Base-by-base conservation (phyloP, 2,329 filamentous ascomycete genomes). In the Pseudogymnoascus sp. region DNA sequence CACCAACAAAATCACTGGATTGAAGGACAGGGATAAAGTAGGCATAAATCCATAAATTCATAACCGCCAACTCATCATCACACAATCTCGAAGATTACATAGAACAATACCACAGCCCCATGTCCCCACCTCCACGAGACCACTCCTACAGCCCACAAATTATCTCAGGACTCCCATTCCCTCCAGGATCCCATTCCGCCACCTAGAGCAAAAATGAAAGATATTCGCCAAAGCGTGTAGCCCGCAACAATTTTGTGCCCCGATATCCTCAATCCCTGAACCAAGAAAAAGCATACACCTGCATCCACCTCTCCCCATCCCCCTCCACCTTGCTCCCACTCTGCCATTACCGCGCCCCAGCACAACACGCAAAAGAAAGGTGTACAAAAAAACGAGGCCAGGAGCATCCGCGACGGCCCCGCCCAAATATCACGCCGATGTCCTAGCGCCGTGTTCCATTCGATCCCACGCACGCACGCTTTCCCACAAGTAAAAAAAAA, bases 81-180 rank as follows among this genome's bases (percentile, higher is more conserved):
- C 48, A 33, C 48, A 55, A 35, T 31, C 29, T 55, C 48, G 15
- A 55, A 55, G 48, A 21, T 33, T 55, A 55, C 48, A 55, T 55
- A 35, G n/a, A 33, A 12, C n/a, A 55, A 31, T n/a, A 8, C 29
- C n/a, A 8, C 29, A 13, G 12, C 48, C n/a, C 29, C 27, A 18
- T 4, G n/a, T n/a, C 27, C 45, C 48, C 10, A 13, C 35, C 29
- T 3, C 29, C 29, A 21, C n/a, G 10, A 2, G 2, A 5, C n/a
- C 29, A 27, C 33, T 55, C 45, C 8, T n/a, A 33, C 48, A 33
- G 5, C n/a, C 48, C 48, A 4, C 45, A 55, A 33, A 55, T 55
- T 55, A 55, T 55, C n/a, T 55, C 9, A 29, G 48, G 29, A 10
- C 4, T n/a, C 5, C n/a, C 7, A 5, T 7, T 13, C 15, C 48